Base-by-base conservation (phyloP, 2,329 filamentous ascomycete species). In the Tympanopsis confertula region DNA sequence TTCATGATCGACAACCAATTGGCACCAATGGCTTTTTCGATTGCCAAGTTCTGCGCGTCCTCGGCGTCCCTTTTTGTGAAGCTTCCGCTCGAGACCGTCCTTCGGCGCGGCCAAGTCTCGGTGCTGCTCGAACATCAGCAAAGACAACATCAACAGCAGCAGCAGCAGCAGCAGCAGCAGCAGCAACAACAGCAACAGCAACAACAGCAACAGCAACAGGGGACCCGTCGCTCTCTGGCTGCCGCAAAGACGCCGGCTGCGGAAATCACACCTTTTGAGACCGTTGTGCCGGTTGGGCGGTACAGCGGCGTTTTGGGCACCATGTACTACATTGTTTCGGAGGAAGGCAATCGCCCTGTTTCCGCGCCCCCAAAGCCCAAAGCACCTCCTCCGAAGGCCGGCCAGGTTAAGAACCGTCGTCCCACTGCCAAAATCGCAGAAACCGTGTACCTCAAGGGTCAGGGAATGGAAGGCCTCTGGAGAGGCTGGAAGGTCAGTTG, bases 271-370 rank as follows among this genome's bases (percentile, higher is more conserved):
- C 65, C 59, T 35, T 53, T 84, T 35, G 78, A 86, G 39, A 87
- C 86, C 0, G 79, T 95, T 39, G 78, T 96, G 1, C 78, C 83
- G 2, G 69, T 85, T 0, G 88, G 87, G 2, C 74, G 74, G 3
- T 98, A 94, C 56, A 69, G 75, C 22, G 91, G 91, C n/a, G 69
- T 94, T 1, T 56, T 91, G n/a, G 85, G 86, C 3, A 95, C 89
- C 2, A 88, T 95, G 73, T 89, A 86, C 68, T 74, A 75, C 42
- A 91, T 98, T 43, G 71, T 84, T 1, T 71, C 80, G 24, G 84
- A 93, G 49, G 91, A 98, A 56, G 91, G 91, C 5, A 67, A 66
- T 42, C 65, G 74, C 5, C 58, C 68, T 46, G 57, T 68, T 26
- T 49, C 62, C 36, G 47, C 57, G 36, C 45, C 50, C 40, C 42